Evolutionary conservation across 805 yeast genomes (phyloP), one percentile per base, ranked within the genome.

Genomic region (Debaryomyces hansenii): DNA sequence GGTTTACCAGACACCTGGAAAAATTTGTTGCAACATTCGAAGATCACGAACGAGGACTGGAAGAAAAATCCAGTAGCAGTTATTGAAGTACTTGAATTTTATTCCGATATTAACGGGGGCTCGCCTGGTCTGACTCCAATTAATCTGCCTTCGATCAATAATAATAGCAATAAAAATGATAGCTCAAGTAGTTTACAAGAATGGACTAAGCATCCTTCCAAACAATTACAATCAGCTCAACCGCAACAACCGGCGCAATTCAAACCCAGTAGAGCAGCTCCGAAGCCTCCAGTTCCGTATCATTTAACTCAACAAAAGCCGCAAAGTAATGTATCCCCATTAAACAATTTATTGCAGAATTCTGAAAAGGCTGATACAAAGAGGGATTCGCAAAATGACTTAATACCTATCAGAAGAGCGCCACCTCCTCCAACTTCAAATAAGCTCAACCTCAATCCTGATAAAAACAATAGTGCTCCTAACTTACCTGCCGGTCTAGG

Each of bases 11-110:
- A 80, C 20, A 76, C 80, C 37, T 80, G 84, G 85, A 72, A 77
- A 49, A 74, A 69, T 34, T 63, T 80, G 54, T 69, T 80, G 37
- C 80, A 80, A 50, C 81, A 80, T 51, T 79, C 84, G 16, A 79
- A 79, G 54, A 80, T 80, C 54, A 80, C 84, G 5, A 76, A 76
- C 50, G 85, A 80, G 51, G 86, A 82, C 60, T 75, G 82, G 74
- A 79, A 78, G 35, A 79, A 77, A 49, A 84, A 82, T 51, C 86
- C 86, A 0, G 80, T 78, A 15, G 86, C 85, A 0, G 85, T 80
- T 20, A 79, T 80, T 45, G 84, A 79, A 55, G 85, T 79, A 2
- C 69, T 80, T 54, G 82, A 80, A 53, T 80, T 81, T 44, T 79
- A 80, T 54, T 66, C 74, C 15, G 78, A 75, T 47, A 70, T 69